These are phyloP conservation scores for Cochlearia excelsa DNA, from an alignment of 345 rosid genomes.

Conservation along the genomic window DNA sequence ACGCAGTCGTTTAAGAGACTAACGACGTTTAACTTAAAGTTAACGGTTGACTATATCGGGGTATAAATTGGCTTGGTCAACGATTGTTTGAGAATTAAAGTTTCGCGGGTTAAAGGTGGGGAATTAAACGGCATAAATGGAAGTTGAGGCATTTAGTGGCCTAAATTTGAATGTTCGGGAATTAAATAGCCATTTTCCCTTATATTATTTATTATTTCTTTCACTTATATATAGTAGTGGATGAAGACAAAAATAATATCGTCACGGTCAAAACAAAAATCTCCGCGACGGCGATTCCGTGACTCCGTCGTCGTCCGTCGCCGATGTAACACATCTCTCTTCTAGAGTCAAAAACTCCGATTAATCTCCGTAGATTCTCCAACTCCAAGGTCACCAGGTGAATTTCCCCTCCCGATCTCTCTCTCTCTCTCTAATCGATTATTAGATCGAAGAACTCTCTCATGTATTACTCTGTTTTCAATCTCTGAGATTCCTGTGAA, in stretches of 20 bases:
- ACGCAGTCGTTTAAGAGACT: no score
- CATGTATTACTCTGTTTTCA: not conserved
- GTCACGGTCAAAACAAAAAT: not conserved
- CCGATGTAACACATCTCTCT: constrained; percentile 13
- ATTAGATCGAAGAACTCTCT: constrained; percentile 11
- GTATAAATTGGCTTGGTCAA: no score
- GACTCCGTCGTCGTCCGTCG: constrained; percentile 10
- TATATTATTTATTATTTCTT: no score
- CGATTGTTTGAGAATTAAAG: no score
- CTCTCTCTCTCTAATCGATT: not conserved
- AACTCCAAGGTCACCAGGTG: constrained; percentile 14
- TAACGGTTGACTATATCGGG: no score
- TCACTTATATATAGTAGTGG: not conserved
- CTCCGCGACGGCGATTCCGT: constrained; percentile 21
- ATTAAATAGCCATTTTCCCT: no score
- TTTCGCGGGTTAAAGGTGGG: no score
- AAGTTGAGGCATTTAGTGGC: no score
- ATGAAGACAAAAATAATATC: not conserved
- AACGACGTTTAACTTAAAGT: no score
- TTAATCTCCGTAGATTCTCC: constrained; percentile 17
- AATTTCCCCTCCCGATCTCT: constrained; percentile 18
- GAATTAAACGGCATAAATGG: no score
- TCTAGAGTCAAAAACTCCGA: not conserved
- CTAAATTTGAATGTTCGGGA: no score
- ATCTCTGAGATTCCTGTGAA: not conserved